Conservation (phyloP, 805 yeast genomes). For the Metschnikowia hibisci region DNA sequence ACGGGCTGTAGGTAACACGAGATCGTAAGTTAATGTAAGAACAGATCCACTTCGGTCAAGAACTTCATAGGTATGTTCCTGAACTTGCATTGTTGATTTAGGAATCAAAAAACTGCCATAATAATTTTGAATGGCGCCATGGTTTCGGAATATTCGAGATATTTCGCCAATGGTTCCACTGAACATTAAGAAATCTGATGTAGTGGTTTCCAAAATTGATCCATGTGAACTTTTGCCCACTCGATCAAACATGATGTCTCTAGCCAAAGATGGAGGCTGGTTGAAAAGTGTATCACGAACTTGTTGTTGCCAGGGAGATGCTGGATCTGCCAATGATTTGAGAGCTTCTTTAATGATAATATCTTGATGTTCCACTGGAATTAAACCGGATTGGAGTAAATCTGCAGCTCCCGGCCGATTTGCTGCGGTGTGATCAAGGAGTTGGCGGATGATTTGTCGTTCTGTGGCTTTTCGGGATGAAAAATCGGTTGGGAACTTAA, state of each 20-base stretch:
- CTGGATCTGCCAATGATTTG: conserved; percentile 78
- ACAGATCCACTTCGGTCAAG: conserved; percentile 85
- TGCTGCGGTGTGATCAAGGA: conserved; percentile 76
- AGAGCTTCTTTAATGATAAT: conserved; percentile 85
- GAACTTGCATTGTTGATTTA: conserved; percentile 61
- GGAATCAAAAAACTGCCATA: conserved; percentile 72
- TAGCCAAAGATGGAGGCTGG: conserved; percentile 80
- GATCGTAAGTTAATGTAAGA: conserved; percentile 82
- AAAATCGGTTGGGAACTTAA: conserved; percentile 73
- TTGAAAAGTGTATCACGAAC: conserved; percentile 82
- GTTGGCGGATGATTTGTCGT: conserved; percentile 57
- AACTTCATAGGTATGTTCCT: conserved; percentile 70
- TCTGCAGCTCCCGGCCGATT: conserved; percentile 77
- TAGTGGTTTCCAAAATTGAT: conserved; percentile 24
- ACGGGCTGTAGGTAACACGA: conserved; percentile 87
- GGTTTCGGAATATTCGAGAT: conserved; percentile 60
- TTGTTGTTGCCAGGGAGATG: conserved; percentile 92
- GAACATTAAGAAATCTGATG: conserved; percentile 51
- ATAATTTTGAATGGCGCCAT: conserved; percentile 83
- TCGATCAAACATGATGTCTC: conserved; percentile 77
- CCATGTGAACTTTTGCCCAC: conserved; percentile 24
- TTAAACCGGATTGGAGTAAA: conserved; percentile 71
- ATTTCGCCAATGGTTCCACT: conserved; percentile 59
- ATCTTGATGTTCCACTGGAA: conserved; percentile 89
- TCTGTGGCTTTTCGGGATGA: conserved; percentile 53